Conservation (phyloP, 129 eudicot species). For the Daucus carota region DH1_v3.0 NC_030388.2:16272501-16273000, state of each 20-base stretch:
- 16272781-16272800: background rate
- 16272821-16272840: background rate
- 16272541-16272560: conserved; percentile 96
- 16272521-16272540: conserved; percentile 92
- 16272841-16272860: conserved; percentile 36
- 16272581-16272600: background rate
- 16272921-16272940: conserved; percentile 59
- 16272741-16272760: background rate
- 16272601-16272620: background rate
- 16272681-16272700: conserved; percentile 70
- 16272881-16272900: conserved; percentile 68
- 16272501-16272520: conserved; percentile 81
- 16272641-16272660: background rate
- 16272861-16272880: conserved; percentile 59
- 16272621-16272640: background rate
- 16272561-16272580: conserved; percentile 99
- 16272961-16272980: background rate
- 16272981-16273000: background rate
- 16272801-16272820: too few relatives aligned
- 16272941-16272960: conserved; percentile 41
- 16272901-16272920: conserved; percentile 53
- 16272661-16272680: conserved; percentile 25
- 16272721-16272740: conserved; percentile 56
- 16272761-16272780: background rate
- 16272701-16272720: conserved; percentile 77